Base-by-base conservation (phyloP, 208 protist species). In the Trypanosoma cruzi region DNA sequence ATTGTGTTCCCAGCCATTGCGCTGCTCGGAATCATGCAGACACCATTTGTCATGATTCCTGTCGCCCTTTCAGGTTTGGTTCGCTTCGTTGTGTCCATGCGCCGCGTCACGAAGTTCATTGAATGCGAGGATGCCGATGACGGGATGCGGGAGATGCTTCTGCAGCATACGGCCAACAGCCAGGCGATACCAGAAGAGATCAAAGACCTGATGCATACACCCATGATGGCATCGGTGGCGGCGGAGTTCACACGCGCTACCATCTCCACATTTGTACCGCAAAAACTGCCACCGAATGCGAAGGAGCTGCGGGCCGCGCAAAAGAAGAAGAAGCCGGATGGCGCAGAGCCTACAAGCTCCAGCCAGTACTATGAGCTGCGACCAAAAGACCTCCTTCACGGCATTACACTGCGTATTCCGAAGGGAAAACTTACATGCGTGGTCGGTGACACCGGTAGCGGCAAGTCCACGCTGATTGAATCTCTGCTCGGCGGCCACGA, bases 1-100 rank as follows among this genome's bases (percentile, higher is more conserved):
- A 82, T 90, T 20, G 88, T 95, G 2, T 97, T 98, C 61, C 90
- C 92, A 0, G 59, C 88, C 5, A 73, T 98, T 14, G 28, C 83
- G 8, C 74, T 98, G 24, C 81, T 98, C 34, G 86, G 81, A 37
- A 63, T 95, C 7, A 72, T 97, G 16, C 74, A 81, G 18, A 88
- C 85, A 24, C 95, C 93, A 18, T 81, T 93, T 31, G 77, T 83
- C 58, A 90, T 95, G 79, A 57, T 97, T 5, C 89, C 95, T 0
- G 54, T 79, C 8, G 67, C 95, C 8, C 42, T 98, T 28, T 86
- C 75, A 18, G 50, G 70, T 2, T 5, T 93, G 1, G 72, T 91
- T 18, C 82, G 95, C 42, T 95, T 84, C 57, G 46, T 80, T 29
- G 86, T 98, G 24, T 89, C 94, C 13, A 61, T 89, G 63, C 68